phyloP scores from a whole-genome alignment of 1,139 yeast species.

The Geotrichum klebahnii region DNA sequence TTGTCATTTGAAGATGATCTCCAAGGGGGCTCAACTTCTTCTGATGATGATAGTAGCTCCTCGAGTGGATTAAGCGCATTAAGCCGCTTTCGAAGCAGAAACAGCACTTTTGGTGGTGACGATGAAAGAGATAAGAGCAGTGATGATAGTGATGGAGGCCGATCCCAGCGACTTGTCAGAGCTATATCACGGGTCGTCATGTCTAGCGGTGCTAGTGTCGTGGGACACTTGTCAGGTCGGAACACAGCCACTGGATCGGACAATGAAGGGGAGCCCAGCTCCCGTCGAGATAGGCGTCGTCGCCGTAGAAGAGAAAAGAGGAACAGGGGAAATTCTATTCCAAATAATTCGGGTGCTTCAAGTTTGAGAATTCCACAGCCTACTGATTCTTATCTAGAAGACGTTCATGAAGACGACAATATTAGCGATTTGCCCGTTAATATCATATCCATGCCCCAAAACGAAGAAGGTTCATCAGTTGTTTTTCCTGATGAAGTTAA shows the following conservation, averaged over 20 bases:
- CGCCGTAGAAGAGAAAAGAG: constrained; percentile 1
- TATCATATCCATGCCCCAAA: background rate
- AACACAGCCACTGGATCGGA: constrained; percentile 1
- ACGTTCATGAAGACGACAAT: background rate
- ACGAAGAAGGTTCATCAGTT: background rate
- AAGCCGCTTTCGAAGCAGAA: constrained; percentile 11
- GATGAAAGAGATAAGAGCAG: constrained; percentile 1
- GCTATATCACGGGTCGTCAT: constrained; percentile 18
- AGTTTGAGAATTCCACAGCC: background rate
- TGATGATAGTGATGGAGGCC: constrained; percentile 9
- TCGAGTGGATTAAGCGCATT: constrained; percentile 3
- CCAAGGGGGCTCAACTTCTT: constrained; percentile 6
- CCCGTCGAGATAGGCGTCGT: background rate
- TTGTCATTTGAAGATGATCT: constrained; percentile 19
- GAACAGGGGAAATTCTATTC: background rate
- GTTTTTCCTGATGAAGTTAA: background rate
- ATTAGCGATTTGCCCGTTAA: background rate
- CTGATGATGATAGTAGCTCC: constrained; percentile 5
- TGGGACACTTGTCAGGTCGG: too few relatives aligned
- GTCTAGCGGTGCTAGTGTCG: constrained; percentile 5
- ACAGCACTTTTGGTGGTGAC: background rate
- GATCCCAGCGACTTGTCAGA: constrained; percentile 16
- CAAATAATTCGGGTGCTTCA: background rate
- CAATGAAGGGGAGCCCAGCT: background rate
- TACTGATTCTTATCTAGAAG: background rate